phyloP scores from a whole-genome alignment of 768 basidiomycete species.

The Suillus plorans region DNA sequence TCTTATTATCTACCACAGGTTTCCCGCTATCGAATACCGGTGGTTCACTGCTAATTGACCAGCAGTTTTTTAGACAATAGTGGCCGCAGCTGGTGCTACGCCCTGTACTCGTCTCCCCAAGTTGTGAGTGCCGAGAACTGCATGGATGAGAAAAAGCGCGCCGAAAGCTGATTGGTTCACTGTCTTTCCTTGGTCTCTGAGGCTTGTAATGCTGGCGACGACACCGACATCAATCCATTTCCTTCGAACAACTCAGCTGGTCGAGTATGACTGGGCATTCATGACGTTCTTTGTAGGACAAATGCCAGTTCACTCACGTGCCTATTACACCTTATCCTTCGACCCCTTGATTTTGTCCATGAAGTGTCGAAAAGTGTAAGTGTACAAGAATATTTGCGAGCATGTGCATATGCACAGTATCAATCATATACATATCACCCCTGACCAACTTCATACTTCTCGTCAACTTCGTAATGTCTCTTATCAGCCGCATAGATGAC shows the following conservation, averaged over 20 bases:
- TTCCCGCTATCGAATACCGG: neutral
- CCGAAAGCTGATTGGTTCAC: neutral
- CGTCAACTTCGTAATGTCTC: too few species aligned
- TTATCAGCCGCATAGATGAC: too few species aligned
- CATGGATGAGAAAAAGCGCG: neutral
- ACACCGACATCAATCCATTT: neutral
- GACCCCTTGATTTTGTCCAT: neutral
- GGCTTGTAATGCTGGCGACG: neutral
- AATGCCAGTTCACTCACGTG: neutral
- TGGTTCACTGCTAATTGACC: neutral
- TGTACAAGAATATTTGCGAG: neutral
- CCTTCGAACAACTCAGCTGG: neutral
- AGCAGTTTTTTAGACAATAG: neutral
- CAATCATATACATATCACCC: too few species aligned
- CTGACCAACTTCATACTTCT: too few species aligned
- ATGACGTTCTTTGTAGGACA: neutral
- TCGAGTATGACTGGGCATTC: neutral
- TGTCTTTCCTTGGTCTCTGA: neutral
- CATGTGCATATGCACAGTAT: too few species aligned
- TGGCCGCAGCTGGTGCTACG: neutral
- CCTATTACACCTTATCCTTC: too few species aligned
- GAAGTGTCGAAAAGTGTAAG: neutral
- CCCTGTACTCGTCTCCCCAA: neutral
- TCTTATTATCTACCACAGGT: neutral
- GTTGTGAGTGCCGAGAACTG: neutral